phyloP scores from a whole-genome alignment of 148 eudicot genomes.

The Camellia granthamiana region DNA sequence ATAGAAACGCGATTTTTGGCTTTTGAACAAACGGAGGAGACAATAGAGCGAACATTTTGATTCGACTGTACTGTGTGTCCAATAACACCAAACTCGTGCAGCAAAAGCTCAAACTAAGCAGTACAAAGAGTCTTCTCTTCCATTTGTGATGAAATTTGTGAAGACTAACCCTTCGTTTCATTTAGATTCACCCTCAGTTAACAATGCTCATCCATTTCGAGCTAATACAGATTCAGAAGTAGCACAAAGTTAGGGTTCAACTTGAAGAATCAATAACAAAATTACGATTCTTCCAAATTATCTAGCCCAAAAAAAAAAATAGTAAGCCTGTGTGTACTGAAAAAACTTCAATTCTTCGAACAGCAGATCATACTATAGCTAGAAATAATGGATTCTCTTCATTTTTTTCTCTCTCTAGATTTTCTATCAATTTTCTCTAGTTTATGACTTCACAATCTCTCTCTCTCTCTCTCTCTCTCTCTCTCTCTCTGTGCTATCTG shows the following conservation, averaged over 20 bases:
- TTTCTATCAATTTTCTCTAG: conserved; percentile 3
- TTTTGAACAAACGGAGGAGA: conserved; percentile 31
- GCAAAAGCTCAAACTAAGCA: conserved; percentile 47
- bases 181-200: conserved; percentile 13
- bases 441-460: background rate
- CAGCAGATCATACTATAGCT: background rate
- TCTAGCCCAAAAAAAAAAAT: background rate
- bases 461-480: background rate
- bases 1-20: conserved; percentile 83
- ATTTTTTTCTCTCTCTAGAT: background rate
- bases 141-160: conserved; percentile 47
- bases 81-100: conserved; percentile 48
- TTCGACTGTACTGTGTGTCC: conserved; percentile 33
- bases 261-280: background rate
- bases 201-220: conserved; percentile 4
- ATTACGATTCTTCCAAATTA: background rate
- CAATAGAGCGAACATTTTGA: conserved; percentile 26
- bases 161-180: conserved; percentile 55
- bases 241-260: background rate
- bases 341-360: background rate
- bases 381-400: background rate
- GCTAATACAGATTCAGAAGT: background rate
- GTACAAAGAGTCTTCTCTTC: conserved; percentile 35
- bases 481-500: background rate
- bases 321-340: background rate